Percentiles rank a stretch among this genome's conserved stretches.
Conservation (phyloP, 768 basidiomycete species). For the Podaxis sp. region DNA sequence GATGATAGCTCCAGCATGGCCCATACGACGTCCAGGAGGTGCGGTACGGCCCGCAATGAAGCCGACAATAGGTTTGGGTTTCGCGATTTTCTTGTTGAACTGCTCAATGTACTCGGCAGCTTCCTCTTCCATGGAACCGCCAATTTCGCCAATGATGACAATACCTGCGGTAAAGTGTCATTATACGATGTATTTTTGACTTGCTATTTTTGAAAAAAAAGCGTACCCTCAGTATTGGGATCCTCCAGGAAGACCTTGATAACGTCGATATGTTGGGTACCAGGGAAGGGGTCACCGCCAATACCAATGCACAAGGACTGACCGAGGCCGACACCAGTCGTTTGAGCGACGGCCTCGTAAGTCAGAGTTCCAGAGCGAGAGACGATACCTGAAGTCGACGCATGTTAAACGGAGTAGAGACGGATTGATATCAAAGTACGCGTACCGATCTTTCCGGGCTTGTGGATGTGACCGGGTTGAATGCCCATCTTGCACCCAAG, state of each 20-base stretch:
- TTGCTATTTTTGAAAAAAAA: background rate
- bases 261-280: conserved; percentile 93
- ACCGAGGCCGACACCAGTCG: conserved; percentile 92
- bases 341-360: conserved; percentile 98
- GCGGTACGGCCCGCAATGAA: conserved; percentile 99
- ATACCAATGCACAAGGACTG: conserved; percentile 97
- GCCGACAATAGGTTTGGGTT: conserved; percentile 94
- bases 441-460: conserved; percentile 90
- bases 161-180: conserved; percentile 56
- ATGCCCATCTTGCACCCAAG: conserved; percentile 99
- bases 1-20: conserved; percentile 97
- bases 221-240: conserved; percentile 83
- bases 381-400: conserved; percentile 65
- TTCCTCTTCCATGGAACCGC: conserved; percentile 99
- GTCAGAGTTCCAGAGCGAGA: conserved; percentile 95
- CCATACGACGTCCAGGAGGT: conserved; percentile 97
- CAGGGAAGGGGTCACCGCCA: conserved; percentile 96
- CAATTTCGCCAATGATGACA: conserved; percentile 98
- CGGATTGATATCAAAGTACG: background rate
- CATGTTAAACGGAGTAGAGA: background rate
- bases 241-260: conserved; percentile 96
- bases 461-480: conserved; percentile 97
- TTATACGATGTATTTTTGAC: background rate
- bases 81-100: conserved; percentile 84
- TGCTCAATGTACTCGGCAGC: conserved; percentile 94